These are phyloP conservation scores for Straminergon stramineum DNA, from an alignment of 225 moss, liverwort and hornwort genomes.

Conservation along the genomic window DNA sequence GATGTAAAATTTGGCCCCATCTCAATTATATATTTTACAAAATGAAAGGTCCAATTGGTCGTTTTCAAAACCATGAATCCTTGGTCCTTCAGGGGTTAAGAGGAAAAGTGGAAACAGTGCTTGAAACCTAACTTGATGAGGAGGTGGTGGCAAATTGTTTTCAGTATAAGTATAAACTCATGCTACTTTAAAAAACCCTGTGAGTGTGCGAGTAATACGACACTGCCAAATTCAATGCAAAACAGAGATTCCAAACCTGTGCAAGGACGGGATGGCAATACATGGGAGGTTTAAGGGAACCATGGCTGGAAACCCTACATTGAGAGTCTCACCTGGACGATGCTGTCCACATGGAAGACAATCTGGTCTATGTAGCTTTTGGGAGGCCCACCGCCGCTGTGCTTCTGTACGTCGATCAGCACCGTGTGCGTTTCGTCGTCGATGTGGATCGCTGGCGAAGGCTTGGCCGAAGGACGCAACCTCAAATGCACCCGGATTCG, in stretches of 20 bases:
- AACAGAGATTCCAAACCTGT: not conserved
- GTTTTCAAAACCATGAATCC: not conserved
- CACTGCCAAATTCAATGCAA: not conserved
- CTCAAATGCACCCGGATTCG: constrained; percentile 69
- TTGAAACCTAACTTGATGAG: not conserved
- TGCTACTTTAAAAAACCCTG: not conserved
- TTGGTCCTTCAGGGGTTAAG: not conserved
- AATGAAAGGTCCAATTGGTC: not conserved
- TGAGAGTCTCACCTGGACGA: constrained; percentile 43
- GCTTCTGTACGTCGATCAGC: constrained; percentile 72
- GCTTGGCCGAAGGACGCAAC: constrained; percentile 76
- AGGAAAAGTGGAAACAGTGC: not conserved
- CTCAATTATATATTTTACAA: not conserved
- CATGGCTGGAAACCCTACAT: not conserved
- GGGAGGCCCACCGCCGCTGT: constrained; percentile 72
- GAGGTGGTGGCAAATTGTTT: not conserved
- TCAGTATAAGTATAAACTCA: not conserved
- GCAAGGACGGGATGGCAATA: not conserved
- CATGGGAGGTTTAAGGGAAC: not conserved
- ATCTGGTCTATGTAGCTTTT: constrained; percentile 68
- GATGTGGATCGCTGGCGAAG: constrained; percentile 66
- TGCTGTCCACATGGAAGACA: constrained; percentile 64
- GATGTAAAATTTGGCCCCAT: not conserved
- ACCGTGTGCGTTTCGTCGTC: constrained; percentile 40
- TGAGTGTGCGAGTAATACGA: not conserved